phyloP scores from a whole-genome alignment of 768 basidiomycete genomes.

The Favolaschia claudopus region DNA sequence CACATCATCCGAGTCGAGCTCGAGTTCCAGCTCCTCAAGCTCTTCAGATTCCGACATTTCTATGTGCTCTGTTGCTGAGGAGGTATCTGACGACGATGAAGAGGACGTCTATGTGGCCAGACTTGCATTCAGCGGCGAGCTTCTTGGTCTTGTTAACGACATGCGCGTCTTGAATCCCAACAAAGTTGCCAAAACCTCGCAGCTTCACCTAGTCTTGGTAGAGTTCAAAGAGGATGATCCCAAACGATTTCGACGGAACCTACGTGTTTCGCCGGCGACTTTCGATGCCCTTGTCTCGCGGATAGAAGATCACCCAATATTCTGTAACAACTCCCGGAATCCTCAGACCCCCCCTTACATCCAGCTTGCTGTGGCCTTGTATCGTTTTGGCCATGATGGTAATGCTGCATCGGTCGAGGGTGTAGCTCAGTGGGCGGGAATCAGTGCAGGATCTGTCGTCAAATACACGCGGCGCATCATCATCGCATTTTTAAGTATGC shows the following conservation, averaged over 20 bases:
- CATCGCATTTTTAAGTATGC: slow-evolving; percentile 27
- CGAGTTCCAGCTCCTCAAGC: neutral
- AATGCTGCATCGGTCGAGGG: slow-evolving; percentile 34
- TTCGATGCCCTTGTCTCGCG: slow-evolving; percentile 30
- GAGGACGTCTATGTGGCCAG: slow-evolving; percentile 2
- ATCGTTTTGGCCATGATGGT: slow-evolving; percentile 35
- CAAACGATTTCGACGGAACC: slow-evolving; percentile 32
- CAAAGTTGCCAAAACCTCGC: slow-evolving; percentile 26
- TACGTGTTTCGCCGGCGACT: slow-evolving; percentile 31
- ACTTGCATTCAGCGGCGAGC: slow-evolving; percentile 3
- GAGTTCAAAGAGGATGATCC: slow-evolving; percentile 28
- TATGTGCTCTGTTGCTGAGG: neutral
- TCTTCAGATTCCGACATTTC: neutral
- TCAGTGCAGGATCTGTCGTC: slow-evolving; percentile 28
- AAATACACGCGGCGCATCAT: slow-evolving; percentile 29
- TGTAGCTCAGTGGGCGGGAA: slow-evolving; percentile 36
- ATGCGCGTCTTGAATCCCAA: slow-evolving; percentile 22
- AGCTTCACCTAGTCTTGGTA: slow-evolving; percentile 32
- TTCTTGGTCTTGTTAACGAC: slow-evolving; percentile 15
- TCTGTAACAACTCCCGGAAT: slow-evolving; percentile 30
- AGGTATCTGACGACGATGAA: slow-evolving; percentile 1
- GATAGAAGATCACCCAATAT: slow-evolving; percentile 36
- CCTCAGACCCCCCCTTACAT: slow-evolving; percentile 34
- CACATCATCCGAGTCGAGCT: neutral
- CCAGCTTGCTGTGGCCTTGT: slow-evolving; percentile 40